Evolutionary conservation across 106 monocot genomes (phyloP), one percentile per base, ranked within the genome.

Genomic region (Hemerocallis citrina): DNA sequence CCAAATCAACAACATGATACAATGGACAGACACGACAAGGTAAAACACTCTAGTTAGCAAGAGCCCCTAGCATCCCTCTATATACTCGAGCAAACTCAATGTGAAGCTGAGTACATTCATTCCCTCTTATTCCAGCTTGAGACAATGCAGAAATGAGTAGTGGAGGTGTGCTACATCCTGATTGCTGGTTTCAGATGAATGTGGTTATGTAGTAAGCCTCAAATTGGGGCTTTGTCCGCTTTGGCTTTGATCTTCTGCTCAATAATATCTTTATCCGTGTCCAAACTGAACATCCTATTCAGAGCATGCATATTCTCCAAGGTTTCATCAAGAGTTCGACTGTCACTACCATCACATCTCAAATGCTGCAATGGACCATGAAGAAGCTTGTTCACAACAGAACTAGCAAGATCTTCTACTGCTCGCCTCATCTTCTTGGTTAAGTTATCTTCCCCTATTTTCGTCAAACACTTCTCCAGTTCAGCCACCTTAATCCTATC

Each of bases 241-340:
- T 89, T 85, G 34, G 89, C 75, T 57, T 85, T 89, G 37, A 89
- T 76, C 68, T 79, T 89, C 59, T 81, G 74, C 64, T 89, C 85
- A 51, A 89, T 21, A 12, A 89, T 73, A 33, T 68, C 72, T 50
- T 79, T 85, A 57, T 85, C 85, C 0, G 89, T 89, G 58, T 89
- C 81, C 2, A 89, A 59, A 56, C 65, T 71, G 59, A 81, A 89
- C 89, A 89, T 89, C 46, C 89, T 62, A 45, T 89, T 89, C 24
- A 89, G 78, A 0, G 89, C 89, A 31, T 85, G 81, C 89, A 89
- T 89, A 60, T 89, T 89, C 47, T 85, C 89, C 34, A 85, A 78
- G 2, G 89, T 89, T 73, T 89, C 85, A 56, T 85, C 85, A 21
- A 89, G 81, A 1, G 81, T 73, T 27, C 81, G 69, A 59, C 70